Percentiles rank a stretch among this genome's conserved stretches.
Evolutionary conservation across 495 filamentous ascomycete species (phyloP).

Genomic region (Hypoxylon intermedium): DNA sequence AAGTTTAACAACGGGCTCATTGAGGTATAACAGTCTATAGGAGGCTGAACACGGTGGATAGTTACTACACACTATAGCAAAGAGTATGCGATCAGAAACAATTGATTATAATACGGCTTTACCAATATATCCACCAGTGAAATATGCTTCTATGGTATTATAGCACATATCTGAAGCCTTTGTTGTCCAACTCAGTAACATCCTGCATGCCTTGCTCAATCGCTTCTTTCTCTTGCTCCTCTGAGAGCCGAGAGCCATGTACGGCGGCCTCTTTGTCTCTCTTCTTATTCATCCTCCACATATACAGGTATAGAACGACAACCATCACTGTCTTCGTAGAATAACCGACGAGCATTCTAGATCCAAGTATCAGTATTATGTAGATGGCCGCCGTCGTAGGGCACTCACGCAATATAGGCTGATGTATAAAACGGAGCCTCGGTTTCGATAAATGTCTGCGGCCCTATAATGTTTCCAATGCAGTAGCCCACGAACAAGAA

Average conservation of each 20-base stretch:
- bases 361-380: background rate
- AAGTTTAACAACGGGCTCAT: too few relatives aligned
- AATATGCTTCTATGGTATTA: too few relatives aligned
- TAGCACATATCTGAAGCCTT: slow-evolving; percentile 61
- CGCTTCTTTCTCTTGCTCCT: slow-evolving; percentile 54
- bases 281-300: slow-evolving; percentile 61
- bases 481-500: slow-evolving; percentile 62
- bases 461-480: slow-evolving; percentile 63
- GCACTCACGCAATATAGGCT: slow-evolving; percentile 59
- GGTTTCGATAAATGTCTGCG: slow-evolving; percentile 60
- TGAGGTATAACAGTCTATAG: too few relatives aligned
- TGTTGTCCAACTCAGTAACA: slow-evolving; percentile 64
- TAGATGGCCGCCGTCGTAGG: background rate
- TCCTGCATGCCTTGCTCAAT: slow-evolving; percentile 64
- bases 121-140: too few relatives aligned
- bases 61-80: too few relatives aligned
- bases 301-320: slow-evolving; percentile 57
- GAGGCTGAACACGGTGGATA: too few relatives aligned
- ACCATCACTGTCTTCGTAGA: slow-evolving; percentile 57
- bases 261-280: slow-evolving; percentile 54
- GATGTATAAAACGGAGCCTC: slow-evolving; percentile 62
- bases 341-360: slow-evolving; percentile 60
- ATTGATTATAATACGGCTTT: too few relatives aligned
- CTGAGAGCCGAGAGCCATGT: slow-evolving; percentile 30
- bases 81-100: too few relatives aligned